Base-by-base conservation (phyloP, 768 basidiomycete species). In the Agrocybe chaxingu region DNA sequence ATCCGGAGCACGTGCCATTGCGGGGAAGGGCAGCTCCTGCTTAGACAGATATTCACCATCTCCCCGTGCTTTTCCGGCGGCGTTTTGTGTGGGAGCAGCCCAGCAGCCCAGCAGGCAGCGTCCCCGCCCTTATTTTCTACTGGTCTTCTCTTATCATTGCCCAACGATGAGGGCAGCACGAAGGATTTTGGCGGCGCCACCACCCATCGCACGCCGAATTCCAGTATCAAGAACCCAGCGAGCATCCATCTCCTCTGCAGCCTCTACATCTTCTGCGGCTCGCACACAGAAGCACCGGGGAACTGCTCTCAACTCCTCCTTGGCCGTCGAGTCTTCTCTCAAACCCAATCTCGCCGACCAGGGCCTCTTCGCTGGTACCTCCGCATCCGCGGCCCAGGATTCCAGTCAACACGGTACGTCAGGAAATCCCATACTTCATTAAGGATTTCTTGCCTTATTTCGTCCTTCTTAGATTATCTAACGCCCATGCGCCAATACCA, bases 401-500 rank as follows among this genome's bases (percentile, higher is more conserved):
- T 45, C 56, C 9, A n/a, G 47, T 10, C 48, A 62, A 34, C 40
- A 58, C 53, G 60, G 63, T 61, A 48, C 41, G 56, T 48, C 43
- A 24, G 24, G 24, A 24, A 16, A 11, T 42, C 44, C 12, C 13
- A 31, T 51, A 46, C 24, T 53, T 43, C 45, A 35, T 35, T 35
- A 48, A 24, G 35, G 34, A 29, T 42, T 33, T 31, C 42, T 18
- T 33, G 12, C 47, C 45, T 46, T 42, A 32, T 33, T 53, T 33
- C 36, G 33, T 49, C 41, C 48, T 31, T 30, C 33, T 49, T 57
- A 72, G 71, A 69, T 52, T 59, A 58, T 42, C 54, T 66, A n/a
- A 70, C 74, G 18, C 78, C 77, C 9, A 55, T 78, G 45, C 53
- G 57, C 29, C 75, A 73, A 61, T 81, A 81, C 63, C 68, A 70